Base-by-base conservation (phyloP, 306 rosid genomes). In the Malus asiatica region DNA sequence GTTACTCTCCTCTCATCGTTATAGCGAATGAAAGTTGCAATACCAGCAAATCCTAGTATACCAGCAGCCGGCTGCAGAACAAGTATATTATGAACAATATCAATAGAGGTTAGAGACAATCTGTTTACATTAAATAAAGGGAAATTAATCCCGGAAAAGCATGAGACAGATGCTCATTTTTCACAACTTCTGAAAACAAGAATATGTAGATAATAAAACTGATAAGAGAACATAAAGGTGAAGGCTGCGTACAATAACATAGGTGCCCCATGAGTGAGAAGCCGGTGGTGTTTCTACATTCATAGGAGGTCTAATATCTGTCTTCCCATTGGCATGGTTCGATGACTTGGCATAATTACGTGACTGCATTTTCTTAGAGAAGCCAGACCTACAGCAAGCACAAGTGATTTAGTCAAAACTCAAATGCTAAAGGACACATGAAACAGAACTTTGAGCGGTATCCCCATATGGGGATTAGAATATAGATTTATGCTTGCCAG, bases 1-100 rank as follows among this genome's bases (percentile, higher is more conserved):
- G 89, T 85, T 42, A 87, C 91, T 82, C 98, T 86, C 73, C 83
- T 94, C 88, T 91, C 98, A 67, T 94, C 97, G 4, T 94, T 94
- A 73, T 83, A 89, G 79, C 85, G 93, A 52, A 90, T 23, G 65
- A 88, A 81, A 69, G 91, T 77, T 6, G 84, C 98, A 4, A 94
- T 29, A 61, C 98, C 97, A 10, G 84, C 89, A 86, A 94, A 85
- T 63, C 93, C 91, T 53, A 90, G 82, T 66, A 83, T 40, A 52
- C 84, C 94, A 66, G 83, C 91, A 79, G 86, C 90, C 12, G 95
- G 83, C 98, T 94, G 89, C 77, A 85, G 70, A 32, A 77, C 69
- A 52, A 61, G 44, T 62, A 66, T 11, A 48, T 20, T 35, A 59
- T 57, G 71, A 79, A 77, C 42, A 32, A 53, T 71, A 16, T 70